Conservation (phyloP, 169 alveolate species). For the Perkinsus chesapeaki region DNA sequence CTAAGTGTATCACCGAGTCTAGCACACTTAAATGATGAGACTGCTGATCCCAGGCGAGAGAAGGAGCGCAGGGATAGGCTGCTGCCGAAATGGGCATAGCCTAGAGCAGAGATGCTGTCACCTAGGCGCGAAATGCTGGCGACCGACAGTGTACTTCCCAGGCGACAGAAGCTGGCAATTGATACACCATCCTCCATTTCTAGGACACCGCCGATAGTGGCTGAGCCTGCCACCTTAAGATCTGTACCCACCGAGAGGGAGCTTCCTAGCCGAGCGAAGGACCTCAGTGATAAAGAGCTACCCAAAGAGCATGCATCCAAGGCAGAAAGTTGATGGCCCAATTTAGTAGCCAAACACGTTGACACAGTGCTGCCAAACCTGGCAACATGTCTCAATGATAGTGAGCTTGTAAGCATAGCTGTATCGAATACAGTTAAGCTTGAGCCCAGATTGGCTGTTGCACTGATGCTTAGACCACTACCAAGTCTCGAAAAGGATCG, state of each 20-base stretch:
- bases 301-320: conserved; percentile 11
- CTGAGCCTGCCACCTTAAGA: not conserved
- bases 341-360: not conserved
- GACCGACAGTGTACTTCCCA: not conserved
- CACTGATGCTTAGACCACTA: not conserved
- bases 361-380: not conserved
- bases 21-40: not conserved
- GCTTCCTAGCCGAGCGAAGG: conserved; percentile 3
- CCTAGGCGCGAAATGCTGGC: not conserved
- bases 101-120: not conserved
- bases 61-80: not conserved
- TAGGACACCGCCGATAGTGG: not conserved
- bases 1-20: not conserved
- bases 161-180: not conserved
- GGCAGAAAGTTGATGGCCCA: not conserved
- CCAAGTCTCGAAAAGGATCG: not conserved
- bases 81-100: not conserved
- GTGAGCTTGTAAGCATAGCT: not conserved
- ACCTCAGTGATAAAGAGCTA: not conserved
- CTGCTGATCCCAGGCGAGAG: not conserved
- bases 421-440: not conserved
- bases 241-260: not conserved
- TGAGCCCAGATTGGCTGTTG: not conserved
- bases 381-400: not conserved
- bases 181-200: not conserved